Evolutionary conservation across 2,329 filamentous ascomycete species (phyloP).

Genomic region (Sclerotinia trifoliorum): DNA sequence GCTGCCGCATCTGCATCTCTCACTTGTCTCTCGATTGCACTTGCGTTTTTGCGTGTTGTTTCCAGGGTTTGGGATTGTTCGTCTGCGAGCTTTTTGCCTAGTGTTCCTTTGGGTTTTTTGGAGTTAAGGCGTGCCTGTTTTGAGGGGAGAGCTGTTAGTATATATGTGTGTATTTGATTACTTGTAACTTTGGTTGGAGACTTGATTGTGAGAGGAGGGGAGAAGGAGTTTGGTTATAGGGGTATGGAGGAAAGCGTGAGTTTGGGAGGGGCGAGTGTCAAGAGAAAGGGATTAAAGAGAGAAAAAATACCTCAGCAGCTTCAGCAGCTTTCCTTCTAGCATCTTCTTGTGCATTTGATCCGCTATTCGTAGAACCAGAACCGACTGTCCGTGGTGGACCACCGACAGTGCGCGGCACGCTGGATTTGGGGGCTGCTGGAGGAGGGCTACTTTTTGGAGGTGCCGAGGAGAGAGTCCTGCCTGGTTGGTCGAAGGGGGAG

Average conservation of each 20-base stretch:
- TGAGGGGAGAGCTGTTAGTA: background rate
- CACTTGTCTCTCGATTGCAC: conserved; percentile 57
- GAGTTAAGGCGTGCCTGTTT: background rate
- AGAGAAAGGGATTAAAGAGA: too few relatives aligned
- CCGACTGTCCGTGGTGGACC: conserved; percentile 65
- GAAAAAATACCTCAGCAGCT: conserved; percentile 60
- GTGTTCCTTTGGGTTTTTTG: conserved; percentile 42
- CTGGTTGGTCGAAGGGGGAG: conserved; percentile 69
- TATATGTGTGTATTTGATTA: too few relatives aligned
- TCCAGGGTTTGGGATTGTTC: conserved; percentile 73
- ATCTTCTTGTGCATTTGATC: conserved; percentile 41
- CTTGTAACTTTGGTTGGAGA: background rate
- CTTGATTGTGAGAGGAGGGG: too few relatives aligned
- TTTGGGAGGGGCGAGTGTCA: too few relatives aligned
- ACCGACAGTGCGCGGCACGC: conserved; percentile 52
- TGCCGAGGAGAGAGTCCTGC: conserved; percentile 64
- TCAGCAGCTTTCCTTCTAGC: conserved; percentile 72
- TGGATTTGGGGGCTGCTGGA: conserved; percentile 38
- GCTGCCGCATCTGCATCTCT: conserved; percentile 66
- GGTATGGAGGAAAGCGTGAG: background rate
- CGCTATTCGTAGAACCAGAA: conserved; percentile 41
- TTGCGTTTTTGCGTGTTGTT: conserved; percentile 66
- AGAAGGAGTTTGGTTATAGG: background rate
- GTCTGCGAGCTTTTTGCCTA: conserved; percentile 67
- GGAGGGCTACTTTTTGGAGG: conserved; percentile 43